phyloP scores from a whole-genome alignment of 106 monocot species.

The Platanthera guangdongensis region DNA sequence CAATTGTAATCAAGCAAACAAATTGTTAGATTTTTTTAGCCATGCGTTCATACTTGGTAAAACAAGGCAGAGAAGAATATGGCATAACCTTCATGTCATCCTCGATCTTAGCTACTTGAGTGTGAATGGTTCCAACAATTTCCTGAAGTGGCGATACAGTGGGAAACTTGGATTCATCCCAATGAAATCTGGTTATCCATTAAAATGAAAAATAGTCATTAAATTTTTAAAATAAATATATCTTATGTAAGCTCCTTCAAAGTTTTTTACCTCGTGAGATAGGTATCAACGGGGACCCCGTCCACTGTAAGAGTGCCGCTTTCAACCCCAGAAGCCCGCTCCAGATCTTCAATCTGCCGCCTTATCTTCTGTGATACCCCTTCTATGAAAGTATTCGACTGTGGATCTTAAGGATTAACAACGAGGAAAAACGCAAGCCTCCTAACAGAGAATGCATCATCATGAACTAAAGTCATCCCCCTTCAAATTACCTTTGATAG shows the following conservation, averaged over 20 bases:
- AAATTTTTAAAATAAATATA: neutral
- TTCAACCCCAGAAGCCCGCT: constrained; percentile 59
- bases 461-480: neutral
- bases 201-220: neutral
- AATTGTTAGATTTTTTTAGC: neutral
- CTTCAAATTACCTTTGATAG: constrained; percentile 51
- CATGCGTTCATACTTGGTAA: neutral
- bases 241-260: neutral
- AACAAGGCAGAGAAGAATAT: neutral
- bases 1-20: neutral
- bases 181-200: constrained; percentile 48
- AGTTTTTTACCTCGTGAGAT: constrained; percentile 65
- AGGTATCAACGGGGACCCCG: constrained; percentile 87
- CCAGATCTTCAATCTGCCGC: constrained; percentile 89
- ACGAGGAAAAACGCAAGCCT: neutral
- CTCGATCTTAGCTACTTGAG: constrained; percentile 78
- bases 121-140: constrained; percentile 76
- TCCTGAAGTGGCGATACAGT: constrained; percentile 83
- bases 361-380: constrained; percentile 91
- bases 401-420: constrained; percentile 15
- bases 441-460: neutral
- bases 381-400: constrained; percentile 92
- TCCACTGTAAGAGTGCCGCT: constrained; percentile 79
- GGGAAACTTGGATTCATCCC: constrained; percentile 95
- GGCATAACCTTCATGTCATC: constrained; percentile 91